A percentile compares a stretch with the other conserved stretches of the same genome.
Conservation (phyloP, 257 asterid genomes). For the Paulownia fortunei region DNA sequence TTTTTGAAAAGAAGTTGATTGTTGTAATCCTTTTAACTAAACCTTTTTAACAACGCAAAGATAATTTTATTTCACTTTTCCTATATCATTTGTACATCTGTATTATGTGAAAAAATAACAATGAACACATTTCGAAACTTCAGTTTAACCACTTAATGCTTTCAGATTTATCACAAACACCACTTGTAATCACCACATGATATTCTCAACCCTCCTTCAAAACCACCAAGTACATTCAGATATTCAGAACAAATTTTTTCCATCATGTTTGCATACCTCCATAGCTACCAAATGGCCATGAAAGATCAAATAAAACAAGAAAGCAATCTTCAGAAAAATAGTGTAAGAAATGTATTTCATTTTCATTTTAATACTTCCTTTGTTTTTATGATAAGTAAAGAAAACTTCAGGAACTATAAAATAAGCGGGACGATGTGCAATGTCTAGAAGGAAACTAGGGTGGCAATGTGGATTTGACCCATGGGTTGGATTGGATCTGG, state of each 20-base stretch:
- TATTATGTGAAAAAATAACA: constrained; percentile 6
- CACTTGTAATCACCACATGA: neutral
- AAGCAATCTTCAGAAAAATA: neutral
- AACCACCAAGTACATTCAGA: neutral
- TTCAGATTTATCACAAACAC: neutral
- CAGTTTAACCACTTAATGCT: neutral
- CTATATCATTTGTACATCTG: constrained; percentile 13
- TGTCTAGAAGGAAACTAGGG: neutral
- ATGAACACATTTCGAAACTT: neutral
- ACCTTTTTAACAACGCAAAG: neutral
- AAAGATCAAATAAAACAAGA: neutral
- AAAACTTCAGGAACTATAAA: neutral
- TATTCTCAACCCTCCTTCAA: neutral
- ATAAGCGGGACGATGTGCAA: neutral
- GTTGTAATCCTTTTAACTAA: neutral
- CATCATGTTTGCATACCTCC: neutral
- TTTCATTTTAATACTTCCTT: neutral
- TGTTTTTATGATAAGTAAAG: neutral
- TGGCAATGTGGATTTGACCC: neutral
- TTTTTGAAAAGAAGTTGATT: neutral
- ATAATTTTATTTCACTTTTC: neutral
- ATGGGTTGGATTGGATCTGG: neutral
- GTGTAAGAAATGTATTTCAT: neutral
- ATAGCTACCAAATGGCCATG: neutral
- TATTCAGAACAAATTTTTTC: neutral